Base-by-base conservation (phyloP, 805 yeast species). In the Zygotorulaspora sp. region DNA sequence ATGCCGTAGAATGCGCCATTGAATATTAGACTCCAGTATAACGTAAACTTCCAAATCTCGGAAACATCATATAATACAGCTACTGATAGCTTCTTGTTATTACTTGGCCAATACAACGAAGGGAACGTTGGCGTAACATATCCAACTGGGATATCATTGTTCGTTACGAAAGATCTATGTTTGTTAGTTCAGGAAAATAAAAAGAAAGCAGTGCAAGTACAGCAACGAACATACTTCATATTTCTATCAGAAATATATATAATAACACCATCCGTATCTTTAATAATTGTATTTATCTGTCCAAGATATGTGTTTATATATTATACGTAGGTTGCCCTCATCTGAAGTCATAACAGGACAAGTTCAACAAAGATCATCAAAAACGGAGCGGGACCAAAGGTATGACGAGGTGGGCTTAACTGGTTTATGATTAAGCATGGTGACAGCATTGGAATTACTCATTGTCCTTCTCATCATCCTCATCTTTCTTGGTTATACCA, bases 11-110 rank as follows among this genome's bases (percentile, higher is more conserved):
- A 72, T 1, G 71, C 77, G 1, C 68, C 67, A 57, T 76, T 81
- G 47, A 85, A 63, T 6, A 88, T 79, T 32, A 90, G 50, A 10
- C 83, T 72, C 97, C 98, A 90, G 49, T 65, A 72, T 7, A 86
- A 68, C 0, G 96, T 85, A 68, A 85, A 90, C 47, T 61, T 63
- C 92, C 95, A 89, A 11, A 90, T 76, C 51, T 87, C 96, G 12
- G 57, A 47, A 1, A 79, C 64, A 50, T 77, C 75, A 63, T 85
- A 90, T 4, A 90, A 72, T 47, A 72, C 77, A 23, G 87, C 71
- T 5, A 70, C 52, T 2, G 55, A 40, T 40, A 58, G 65, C 25
- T 45, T 52, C 1, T 65, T 59, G 23, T 62, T 53, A 9, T 63
- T 58, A 11, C 75, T 48, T 0, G 95, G 95, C 83, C 88, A 81